A percentile compares a stretch with the other conserved stretches of the same genome.
phyloP scores from a whole-genome alignment of 768 basidiomycete species.

The Fomitopsis serialis region DNA sequence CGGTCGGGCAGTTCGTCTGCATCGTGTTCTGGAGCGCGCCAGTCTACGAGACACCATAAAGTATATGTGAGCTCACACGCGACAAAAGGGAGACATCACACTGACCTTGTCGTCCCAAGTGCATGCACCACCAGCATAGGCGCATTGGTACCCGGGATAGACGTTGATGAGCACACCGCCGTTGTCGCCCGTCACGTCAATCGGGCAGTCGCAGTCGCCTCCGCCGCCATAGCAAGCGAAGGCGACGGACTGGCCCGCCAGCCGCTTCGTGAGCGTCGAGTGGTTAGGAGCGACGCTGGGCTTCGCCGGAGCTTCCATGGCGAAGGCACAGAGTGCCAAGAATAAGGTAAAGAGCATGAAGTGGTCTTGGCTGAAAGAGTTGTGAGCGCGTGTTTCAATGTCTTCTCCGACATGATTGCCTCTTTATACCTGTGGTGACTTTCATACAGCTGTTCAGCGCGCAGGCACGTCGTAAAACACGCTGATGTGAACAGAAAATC shows the following conservation, averaged over 20 bases:
- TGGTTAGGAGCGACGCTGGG: background rate
- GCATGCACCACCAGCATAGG: conserved; percentile 12
- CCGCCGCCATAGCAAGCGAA: conserved; percentile 8
- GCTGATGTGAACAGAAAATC: no score
- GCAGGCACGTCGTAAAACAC: no score
- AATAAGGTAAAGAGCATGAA: background rate
- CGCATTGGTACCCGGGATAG: conserved; percentile 14
- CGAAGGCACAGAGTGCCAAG: background rate
- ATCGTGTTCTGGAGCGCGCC: conserved; percentile 1
- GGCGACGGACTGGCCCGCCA: conserved; percentile 5
- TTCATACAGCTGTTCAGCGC: no score
- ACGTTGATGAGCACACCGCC: conserved; percentile 13
- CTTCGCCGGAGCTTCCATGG: background rate
- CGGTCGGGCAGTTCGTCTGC: conserved; percentile 4
- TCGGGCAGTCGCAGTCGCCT: conserved; percentile 9
- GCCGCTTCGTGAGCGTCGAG: background rate
- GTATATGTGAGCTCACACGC: background rate
- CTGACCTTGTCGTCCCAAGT: conserved; percentile 10
- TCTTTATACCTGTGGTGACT: no score
- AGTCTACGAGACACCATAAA: background rate
- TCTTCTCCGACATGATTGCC: no score
- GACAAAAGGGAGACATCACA: no score
- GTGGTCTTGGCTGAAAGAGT: background rate
- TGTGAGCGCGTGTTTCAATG: no score
- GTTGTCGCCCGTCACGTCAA: conserved; percentile 4